Evolutionary conservation across 139 green algal species (phyloP).

Genomic region (Nannochloris sp.): DNA sequence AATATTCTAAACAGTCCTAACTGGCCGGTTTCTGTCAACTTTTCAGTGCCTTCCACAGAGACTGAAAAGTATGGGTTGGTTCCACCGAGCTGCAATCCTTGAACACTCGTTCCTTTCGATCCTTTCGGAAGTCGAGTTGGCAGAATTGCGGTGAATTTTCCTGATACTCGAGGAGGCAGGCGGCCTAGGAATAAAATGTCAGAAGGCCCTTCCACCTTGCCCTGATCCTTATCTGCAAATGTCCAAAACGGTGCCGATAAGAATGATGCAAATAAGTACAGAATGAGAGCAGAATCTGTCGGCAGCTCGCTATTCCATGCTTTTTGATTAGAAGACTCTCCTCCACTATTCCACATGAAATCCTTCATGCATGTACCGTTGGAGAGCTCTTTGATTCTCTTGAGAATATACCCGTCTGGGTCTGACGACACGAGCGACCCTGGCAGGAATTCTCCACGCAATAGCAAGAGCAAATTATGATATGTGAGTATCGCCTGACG

Average conservation of each 20-base stretch:
- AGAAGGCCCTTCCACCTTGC: neutral
- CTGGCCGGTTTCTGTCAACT: conserved; percentile 25
- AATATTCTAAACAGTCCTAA: neutral
- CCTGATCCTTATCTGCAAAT: conserved; percentile 26
- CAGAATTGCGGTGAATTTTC: conserved; percentile 50
- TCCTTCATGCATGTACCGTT: conserved; percentile 39
- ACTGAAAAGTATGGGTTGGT: conserved; percentile 41
- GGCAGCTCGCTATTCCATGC: conserved; percentile 63
- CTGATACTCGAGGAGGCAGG: conserved; percentile 33
- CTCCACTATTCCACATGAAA: conserved; percentile 51
- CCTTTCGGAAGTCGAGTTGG: conserved; percentile 37
- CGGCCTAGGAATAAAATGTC: conserved; percentile 44
- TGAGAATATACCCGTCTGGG: conserved; percentile 52
- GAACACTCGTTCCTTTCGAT: conserved; percentile 31
- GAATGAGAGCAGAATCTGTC: conserved; percentile 56
- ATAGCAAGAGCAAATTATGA: conserved; percentile 40
- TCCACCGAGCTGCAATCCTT: conserved; percentile 36
- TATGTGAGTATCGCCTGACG: conserved; percentile 50
- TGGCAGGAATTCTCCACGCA: conserved; percentile 44
- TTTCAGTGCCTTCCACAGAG: conserved; percentile 26
- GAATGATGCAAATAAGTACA: conserved; percentile 72
- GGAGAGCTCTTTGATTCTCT: conserved; percentile 41
- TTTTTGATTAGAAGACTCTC: conserved; percentile 33
- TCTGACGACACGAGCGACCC: conserved; percentile 48
- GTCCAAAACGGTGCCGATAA: conserved; percentile 59